Evolutionary conservation across 1,284 basidiomycete genomes (phyloP).

Genomic region (Trametes polyzona): DNA sequence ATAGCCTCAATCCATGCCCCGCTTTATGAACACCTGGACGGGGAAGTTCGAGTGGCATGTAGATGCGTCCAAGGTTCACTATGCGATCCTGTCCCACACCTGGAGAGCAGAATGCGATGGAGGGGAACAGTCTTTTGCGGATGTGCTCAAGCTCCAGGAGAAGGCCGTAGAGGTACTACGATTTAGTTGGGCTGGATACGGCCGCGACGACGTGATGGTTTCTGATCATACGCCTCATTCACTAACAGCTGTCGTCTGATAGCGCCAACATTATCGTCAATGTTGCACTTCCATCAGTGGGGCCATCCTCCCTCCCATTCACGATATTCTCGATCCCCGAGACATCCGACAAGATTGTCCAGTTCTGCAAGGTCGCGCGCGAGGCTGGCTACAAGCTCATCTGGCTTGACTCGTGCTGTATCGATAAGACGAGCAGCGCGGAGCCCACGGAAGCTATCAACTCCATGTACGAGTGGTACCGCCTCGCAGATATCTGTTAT

Average conservation of each 20-base stretch:
- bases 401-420: conserved; percentile 9
- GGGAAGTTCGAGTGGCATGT: not conserved
- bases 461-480: conserved; percentile 4
- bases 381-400: not conserved
- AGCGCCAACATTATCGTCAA: too few species aligned
- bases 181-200: too few species aligned
- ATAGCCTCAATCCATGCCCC: not conserved
- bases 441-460: conserved; percentile 5
- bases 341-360: not conserved
- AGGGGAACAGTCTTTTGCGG: not conserved
- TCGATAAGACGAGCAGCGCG: not conserved
- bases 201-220: too few species aligned
- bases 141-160: not conserved
- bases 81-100: conserved; percentile 10
- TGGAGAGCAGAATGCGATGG: not conserved
- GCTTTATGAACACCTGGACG: conserved; percentile 2
- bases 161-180: too few species aligned
- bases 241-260: too few species aligned
- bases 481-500: conserved; percentile 1
- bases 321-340: too few species aligned
- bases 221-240: too few species aligned
- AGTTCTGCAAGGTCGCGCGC: not conserved
- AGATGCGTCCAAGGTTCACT: not conserved
- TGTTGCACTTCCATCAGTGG: not conserved
- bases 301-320: not conserved